These are phyloP conservation scores for Lecanicillium sp. DNA, from an alignment of 2,329 filamentous ascomycete species.

Conservation along the genomic window DNA sequence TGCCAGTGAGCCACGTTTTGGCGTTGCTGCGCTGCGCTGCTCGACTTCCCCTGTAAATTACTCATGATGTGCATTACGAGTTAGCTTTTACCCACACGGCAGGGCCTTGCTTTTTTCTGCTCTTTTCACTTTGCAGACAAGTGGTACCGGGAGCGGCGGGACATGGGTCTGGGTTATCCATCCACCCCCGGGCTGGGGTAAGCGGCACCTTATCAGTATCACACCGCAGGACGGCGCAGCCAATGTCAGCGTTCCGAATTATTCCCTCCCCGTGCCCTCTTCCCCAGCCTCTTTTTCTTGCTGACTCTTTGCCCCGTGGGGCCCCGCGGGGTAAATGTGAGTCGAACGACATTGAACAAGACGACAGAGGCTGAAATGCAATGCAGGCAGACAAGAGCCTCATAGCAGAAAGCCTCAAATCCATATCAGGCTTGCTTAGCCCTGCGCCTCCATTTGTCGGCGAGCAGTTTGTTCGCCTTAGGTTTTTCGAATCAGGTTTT, in stretches of 20 bases:
- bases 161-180: too few relatives aligned
- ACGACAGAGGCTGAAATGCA: not conserved
- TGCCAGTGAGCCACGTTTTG: too few relatives aligned
- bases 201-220: not conserved
- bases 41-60: too few relatives aligned
- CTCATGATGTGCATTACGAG: not conserved
- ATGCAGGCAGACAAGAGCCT: not conserved
- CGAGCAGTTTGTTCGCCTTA: too few relatives aligned
- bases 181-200: too few relatives aligned
- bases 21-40: too few relatives aligned
- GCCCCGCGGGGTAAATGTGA: slow-evolving; percentile 1
- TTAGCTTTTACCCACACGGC: not conserved
- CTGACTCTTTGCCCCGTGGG: slow-evolving; percentile 4
- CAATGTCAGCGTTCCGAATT: not conserved
- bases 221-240: not conserved
- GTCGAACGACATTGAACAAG: not conserved
- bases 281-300: too few relatives aligned
- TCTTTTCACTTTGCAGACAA: not conserved
- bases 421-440: not conserved
- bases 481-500: too few relatives aligned
- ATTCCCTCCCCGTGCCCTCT: not conserved
- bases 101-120: not conserved
- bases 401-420: too few relatives aligned
- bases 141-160: too few relatives aligned
- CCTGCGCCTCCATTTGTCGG: not conserved